Percentiles rank a stretch among this genome's conserved stretches.
These are phyloP conservation scores for Ajuga chamaepitys DNA, from an alignment of 257 asterid species.

Conservation along the genomic window DNA sequence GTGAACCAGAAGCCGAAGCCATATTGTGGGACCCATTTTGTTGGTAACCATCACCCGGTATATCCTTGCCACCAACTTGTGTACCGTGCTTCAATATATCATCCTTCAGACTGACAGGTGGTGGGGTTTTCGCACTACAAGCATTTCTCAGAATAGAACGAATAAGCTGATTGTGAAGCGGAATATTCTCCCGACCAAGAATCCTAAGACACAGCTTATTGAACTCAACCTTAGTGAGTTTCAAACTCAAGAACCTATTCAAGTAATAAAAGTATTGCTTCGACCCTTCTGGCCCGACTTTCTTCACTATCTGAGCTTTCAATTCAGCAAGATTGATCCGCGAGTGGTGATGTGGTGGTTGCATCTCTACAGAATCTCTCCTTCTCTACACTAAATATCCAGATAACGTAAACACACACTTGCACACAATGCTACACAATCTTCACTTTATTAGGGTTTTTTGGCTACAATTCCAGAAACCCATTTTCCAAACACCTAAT, in stretches of 20 bases:
- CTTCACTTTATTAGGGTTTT: constrained; percentile 42
- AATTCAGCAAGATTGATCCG: constrained; percentile 58
- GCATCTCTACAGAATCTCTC: constrained; percentile 35
- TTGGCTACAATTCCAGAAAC: constrained; percentile 30
- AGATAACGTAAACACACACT: constrained; percentile 22
- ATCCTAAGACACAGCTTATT: constrained; percentile 51
- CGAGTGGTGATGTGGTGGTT: constrained; percentile 51
- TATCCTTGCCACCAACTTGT: constrained; percentile 21
- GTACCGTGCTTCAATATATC: constrained; percentile 22
- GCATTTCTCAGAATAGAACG: constrained; percentile 60
- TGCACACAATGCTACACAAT: constrained; percentile 23
- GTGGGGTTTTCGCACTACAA: constrained; percentile 45
- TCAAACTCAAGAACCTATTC: constrained; percentile 50
- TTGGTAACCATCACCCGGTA: constrained; percentile 23
- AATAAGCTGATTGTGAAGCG: constrained; percentile 61
- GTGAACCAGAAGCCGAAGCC: constrained; percentile 29
- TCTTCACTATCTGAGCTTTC: constrained; percentile 62
- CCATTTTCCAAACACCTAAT: constrained; percentile 22
- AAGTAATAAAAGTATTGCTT: constrained; percentile 56
- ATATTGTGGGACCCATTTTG: constrained; percentile 35
- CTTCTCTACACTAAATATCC: constrained; percentile 27
- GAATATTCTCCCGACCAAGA: constrained; percentile 54
- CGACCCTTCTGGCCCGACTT: constrained; percentile 56
- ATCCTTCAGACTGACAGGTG: constrained; percentile 25
- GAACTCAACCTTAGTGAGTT: constrained; percentile 56